These are phyloP conservation scores for Penicillium janthinellum DNA, from an alignment of 2,329 filamentous ascomycete genomes.

Conservation along the genomic window DNA sequence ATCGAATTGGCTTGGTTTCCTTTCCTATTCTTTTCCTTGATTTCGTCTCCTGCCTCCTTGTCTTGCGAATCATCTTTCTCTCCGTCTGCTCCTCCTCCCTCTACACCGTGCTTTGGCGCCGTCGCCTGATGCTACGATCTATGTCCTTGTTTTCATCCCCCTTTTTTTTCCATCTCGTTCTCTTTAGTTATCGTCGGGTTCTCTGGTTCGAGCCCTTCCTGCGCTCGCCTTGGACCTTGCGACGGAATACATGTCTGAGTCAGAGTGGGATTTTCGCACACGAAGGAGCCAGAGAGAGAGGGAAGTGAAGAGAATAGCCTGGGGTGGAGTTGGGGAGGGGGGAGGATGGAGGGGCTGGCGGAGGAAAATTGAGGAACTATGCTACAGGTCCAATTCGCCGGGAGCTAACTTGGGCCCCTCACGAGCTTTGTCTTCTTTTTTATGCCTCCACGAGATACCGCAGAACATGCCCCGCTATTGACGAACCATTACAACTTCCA, in stretches of 20 bases:
- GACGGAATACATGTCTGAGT: conserved; percentile 16
- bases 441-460: conserved; percentile 39
- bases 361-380: background rate
- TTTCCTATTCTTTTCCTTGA: conserved; percentile 6
- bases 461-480: conserved; percentile 38
- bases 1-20: conserved; percentile 10
- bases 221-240: conserved; percentile 11
- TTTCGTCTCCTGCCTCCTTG: conserved; percentile 13
- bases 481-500: conserved; percentile 33
- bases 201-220: conserved; percentile 13
- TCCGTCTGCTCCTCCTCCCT: background rate
- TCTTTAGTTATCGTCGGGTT: conserved; percentile 21
- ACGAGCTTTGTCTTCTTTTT: conserved; percentile 29
- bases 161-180: conserved; percentile 12
- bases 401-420: conserved; percentile 20
- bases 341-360: background rate
- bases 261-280: background rate
- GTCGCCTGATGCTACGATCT: conserved; percentile 16
- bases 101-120: conserved; percentile 2
- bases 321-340: conserved; percentile 5
- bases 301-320: background rate
- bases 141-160: conserved; percentile 21
- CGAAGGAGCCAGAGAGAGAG: conserved; percentile 6
- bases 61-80: conserved; percentile 17
- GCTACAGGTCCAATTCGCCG: conserved; percentile 15